A percentile compares a stretch with the other conserved stretches of the same genome.
phyloP scores from a whole-genome alignment of 495 filamentous ascomycete genomes.

The Aspergillus biplanus region DNA sequence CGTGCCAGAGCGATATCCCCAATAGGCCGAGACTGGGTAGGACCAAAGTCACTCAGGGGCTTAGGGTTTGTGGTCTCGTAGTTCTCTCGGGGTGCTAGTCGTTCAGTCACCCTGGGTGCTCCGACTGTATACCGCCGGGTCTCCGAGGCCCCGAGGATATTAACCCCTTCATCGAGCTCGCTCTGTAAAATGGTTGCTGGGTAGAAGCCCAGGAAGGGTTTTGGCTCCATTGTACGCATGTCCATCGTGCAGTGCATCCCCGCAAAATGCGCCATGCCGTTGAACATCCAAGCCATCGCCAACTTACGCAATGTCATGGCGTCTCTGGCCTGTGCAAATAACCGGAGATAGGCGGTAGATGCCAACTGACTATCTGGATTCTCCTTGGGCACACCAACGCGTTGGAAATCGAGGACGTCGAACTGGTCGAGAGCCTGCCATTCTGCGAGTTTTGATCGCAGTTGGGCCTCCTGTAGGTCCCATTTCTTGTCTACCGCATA shows the following conservation, averaged over 20 bases:
- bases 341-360: neutral
- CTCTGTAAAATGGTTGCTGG: slow-evolving; percentile 26
- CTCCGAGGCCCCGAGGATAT: slow-evolving; percentile 6
- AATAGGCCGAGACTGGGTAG: slow-evolving; percentile 18
- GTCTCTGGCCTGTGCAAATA: neutral
- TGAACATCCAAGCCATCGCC: too few species aligned
- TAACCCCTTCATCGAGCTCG: neutral
- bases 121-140: neutral
- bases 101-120: neutral
- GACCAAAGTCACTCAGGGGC: slow-evolving; percentile 16
- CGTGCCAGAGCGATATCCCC: slow-evolving; percentile 32
- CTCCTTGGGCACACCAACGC: neutral
- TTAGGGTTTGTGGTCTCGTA: slow-evolving; percentile 20
- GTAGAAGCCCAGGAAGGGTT: slow-evolving; percentile 24
- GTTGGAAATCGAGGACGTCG: neutral
- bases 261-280: too few species aligned
- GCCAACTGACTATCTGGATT: neutral
- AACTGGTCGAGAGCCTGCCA: neutral
- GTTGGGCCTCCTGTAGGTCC: neutral
- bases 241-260: slow-evolving; percentile 9
- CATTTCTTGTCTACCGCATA: slow-evolving; percentile 1
- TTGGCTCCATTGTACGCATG: slow-evolving; percentile 22
- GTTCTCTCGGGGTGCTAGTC: neutral
- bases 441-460: neutral
- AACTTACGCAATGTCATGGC: too few species aligned